Evolutionary conservation across 768 basidiomycete species (phyloP).

Genomic region (Amanita inopinata): DNA sequence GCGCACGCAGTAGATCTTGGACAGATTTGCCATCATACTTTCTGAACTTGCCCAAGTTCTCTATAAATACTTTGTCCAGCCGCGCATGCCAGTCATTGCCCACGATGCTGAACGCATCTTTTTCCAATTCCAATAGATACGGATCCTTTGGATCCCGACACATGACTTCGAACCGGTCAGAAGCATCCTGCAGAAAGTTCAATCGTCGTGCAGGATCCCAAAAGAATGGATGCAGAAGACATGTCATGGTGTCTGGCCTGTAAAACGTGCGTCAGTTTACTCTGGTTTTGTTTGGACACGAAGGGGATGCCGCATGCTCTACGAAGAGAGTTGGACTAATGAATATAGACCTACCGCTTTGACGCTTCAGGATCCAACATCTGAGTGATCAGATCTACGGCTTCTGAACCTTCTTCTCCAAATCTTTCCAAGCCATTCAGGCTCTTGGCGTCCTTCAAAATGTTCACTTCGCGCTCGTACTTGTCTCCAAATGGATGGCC

Average conservation of each 20-base stretch:
- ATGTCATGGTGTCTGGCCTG: slow-evolving; percentile 84
- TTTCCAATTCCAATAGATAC: slow-evolving; percentile 67
- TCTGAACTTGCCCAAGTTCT: slow-evolving; percentile 93
- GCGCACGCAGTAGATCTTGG: slow-evolving; percentile 84
- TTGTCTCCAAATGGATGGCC: slow-evolving; percentile 91
- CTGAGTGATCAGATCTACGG: slow-evolving; percentile 60
- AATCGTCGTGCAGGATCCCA: slow-evolving; percentile 85
- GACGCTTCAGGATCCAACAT: slow-evolving; percentile 78
- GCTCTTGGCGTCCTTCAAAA: slow-evolving; percentile 70
- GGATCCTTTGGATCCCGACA: slow-evolving; percentile 82
- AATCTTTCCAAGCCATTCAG: slow-evolving; percentile 66
- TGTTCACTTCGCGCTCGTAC: slow-evolving; percentile 91
- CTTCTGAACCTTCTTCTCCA: slow-evolving; percentile 94
- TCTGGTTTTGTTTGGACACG: neutral
- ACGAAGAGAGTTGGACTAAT: slow-evolving; percentile 1
- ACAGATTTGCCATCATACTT: slow-evolving; percentile 92
- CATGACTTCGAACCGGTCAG: slow-evolving; percentile 98
- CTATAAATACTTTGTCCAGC: slow-evolving; percentile 83
- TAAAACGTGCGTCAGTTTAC: slow-evolving; percentile 3
- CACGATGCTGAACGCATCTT: slow-evolving; percentile 56
- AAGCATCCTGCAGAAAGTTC: slow-evolving; percentile 94
- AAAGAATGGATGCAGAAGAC: slow-evolving; percentile 91
- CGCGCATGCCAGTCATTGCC: slow-evolving; percentile 86
- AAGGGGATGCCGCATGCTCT: too few relatives aligned
- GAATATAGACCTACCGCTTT: slow-evolving; percentile 48